These are phyloP conservation scores for Herpetomonas samuelpessoai DNA, from an alignment of 208 protist genomes.

Conservation along the genomic window DNA sequence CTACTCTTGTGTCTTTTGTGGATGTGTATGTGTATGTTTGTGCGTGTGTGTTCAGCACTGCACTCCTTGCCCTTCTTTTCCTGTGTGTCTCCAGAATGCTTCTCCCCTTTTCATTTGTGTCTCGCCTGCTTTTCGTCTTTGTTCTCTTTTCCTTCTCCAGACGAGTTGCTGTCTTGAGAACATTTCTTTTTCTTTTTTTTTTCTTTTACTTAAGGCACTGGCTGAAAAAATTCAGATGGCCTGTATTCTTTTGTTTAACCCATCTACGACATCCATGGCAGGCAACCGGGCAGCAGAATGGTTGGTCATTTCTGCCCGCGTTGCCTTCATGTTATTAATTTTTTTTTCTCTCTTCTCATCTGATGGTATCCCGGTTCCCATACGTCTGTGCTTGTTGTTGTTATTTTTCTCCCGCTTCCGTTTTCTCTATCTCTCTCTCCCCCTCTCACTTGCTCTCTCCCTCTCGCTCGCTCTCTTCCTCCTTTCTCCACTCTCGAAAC, in stretches of 20 bases:
- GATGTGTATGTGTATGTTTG: slow-evolving; percentile 3
- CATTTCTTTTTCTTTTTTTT: slow-evolving; percentile 13
- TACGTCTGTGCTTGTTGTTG: no score
- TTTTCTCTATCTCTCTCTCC: background rate
- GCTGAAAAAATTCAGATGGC: background rate
- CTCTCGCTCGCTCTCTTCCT: background rate
- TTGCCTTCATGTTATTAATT: no score
- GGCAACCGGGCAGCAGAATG: no score
- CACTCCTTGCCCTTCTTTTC: background rate
- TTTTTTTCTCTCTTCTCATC: no score
- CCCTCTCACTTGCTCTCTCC: background rate
- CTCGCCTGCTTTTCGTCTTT: no score
- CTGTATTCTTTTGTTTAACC: no score
- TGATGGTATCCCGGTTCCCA: no score
- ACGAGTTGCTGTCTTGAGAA: slow-evolving; percentile 2
- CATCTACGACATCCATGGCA: no score
- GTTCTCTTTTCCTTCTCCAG: background rate
- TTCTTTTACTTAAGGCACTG: background rate
- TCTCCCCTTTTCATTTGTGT: slow-evolving; percentile 3
- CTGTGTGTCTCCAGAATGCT: background rate
- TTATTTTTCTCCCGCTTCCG: background rate
- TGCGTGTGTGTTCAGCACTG: background rate
- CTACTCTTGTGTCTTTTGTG: no score
- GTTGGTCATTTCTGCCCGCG: no score
- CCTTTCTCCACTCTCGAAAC: no score